phyloP scores from a whole-genome alignment of 352 stramenopile species.

The Pythium phragmiticola region DNA sequence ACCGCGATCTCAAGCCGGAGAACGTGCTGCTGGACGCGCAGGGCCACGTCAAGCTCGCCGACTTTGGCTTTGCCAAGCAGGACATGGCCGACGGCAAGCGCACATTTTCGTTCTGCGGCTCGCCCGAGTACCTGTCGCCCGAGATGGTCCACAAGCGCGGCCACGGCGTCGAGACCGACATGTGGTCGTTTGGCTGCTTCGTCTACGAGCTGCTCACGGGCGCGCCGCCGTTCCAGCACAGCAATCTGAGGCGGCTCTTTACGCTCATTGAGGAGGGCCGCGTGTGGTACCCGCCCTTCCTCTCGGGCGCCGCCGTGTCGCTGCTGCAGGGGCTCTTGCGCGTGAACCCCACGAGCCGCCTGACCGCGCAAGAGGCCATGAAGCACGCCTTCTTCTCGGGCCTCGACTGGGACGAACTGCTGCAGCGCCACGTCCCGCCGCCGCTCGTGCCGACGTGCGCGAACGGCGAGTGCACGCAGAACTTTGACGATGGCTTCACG shows the following conservation, averaged over 20 bases:
- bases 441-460: conserved; percentile 61
- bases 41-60: conserved; percentile 77
- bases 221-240: conserved; percentile 67
- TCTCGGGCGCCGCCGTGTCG: conserved; percentile 43
- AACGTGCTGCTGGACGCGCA: conserved; percentile 74
- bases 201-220: conserved; percentile 78
- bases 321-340: conserved; percentile 56
- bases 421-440: conserved; percentile 57
- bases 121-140: conserved; percentile 82
- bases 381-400: conserved; percentile 71
- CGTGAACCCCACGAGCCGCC: conserved; percentile 40
- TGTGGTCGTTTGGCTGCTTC: conserved; percentile 89
- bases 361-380: conserved; percentile 69
- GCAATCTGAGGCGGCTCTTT: conserved; percentile 64
- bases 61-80: conserved; percentile 85
- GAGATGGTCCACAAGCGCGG: conserved; percentile 79
- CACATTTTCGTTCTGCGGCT: conserved; percentile 83
- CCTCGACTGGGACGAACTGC: conserved; percentile 66
- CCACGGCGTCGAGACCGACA: conserved; percentile 77
- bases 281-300: conserved; percentile 68
- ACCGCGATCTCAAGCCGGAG: conserved; percentile 79
- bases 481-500: conserved; percentile 88
- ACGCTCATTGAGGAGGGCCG: conserved; percentile 52
- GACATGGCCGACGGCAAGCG: conserved; percentile 51
- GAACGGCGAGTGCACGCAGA: conserved; percentile 65